Base-by-base conservation (phyloP, 1,139 yeast genomes). In the Kodamaea sp. region DNA sequence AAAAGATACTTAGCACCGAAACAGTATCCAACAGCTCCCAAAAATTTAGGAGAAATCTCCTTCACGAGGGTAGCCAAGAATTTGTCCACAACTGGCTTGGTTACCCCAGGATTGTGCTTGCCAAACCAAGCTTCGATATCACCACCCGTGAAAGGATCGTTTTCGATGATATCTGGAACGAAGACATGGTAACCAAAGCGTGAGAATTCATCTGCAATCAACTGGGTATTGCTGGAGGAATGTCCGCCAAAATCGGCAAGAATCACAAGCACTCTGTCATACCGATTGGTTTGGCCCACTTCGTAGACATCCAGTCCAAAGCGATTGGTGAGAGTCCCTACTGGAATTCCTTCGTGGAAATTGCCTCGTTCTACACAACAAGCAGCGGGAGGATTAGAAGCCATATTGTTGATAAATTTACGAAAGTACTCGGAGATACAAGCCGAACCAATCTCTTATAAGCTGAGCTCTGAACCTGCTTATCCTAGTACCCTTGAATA, bases 11-110 rank as follows among this genome's bases (percentile, higher is more conserved):
- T 83, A 32, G 89, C 96, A 51, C 96, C 96, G 48, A 71, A 88
- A 64, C 96, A 89, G 69, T 86, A 81, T 12, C 96, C 96, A 35
- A 83, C 62, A 13, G 78, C 78, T 32, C 72, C 80, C 18, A 83
- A 42, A 45, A 70, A 78, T 36, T 71, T 62, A 8, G 86, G 83
- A 4, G 63, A 55, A 34, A 61, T 56, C 36, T 72, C 76, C 22
- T 53, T 48, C 41, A 65, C 71, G 41, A 82, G 57, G 3, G 54
- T 51, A 1, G 50, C 45, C 42, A 83, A 51, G 48, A 70, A 83
- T 5, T 56, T 59, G 29, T 71, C 70, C 19, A 64, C 55, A 28
- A 64, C 49, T 16, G 64, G 63, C 14, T 54, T 45, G 9, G 81
- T 74, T 18, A 58, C 52, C 15, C 69, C 82, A 4, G 70, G 57